phyloP scores from a whole-genome alignment of 2,329 filamentous ascomycete species.

The Pseudopyrenochaeta lycopersici region DNA sequence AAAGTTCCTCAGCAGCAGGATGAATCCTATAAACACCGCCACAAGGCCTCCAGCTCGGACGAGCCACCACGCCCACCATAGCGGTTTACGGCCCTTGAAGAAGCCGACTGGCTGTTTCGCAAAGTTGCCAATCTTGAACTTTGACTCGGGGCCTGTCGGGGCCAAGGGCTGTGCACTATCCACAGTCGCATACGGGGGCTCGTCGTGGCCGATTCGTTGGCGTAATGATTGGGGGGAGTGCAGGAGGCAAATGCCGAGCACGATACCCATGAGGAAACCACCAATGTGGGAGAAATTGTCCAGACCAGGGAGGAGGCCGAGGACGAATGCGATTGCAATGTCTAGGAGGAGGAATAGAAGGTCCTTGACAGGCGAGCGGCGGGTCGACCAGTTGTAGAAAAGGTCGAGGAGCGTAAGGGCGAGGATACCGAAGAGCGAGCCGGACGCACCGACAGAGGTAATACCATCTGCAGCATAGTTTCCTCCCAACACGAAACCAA shows the following conservation, averaged over 20 bases:
- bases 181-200: constrained; percentile 76
- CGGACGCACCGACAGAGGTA: constrained; percentile 85
- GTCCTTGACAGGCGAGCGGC: constrained; percentile 79
- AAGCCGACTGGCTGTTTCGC: constrained; percentile 69
- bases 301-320: constrained; percentile 88
- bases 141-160: constrained; percentile 16
- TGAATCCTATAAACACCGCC: constrained; percentile 83
- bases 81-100: constrained; percentile 88
- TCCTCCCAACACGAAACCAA: constrained; percentile 92
- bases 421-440: constrained; percentile 89
- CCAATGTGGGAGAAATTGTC: constrained; percentile 99
- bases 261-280: constrained; percentile 91
- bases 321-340: constrained; percentile 86
- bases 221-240: constrained; percentile 86
- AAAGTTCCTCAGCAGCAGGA: constrained; percentile 89
- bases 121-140: constrained; percentile 51
- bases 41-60: constrained; percentile 81
- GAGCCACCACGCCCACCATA: constrained; percentile 99
- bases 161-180: constrained; percentile 30
- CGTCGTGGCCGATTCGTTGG: constrained; percentile 74
- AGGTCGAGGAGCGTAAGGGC: constrained; percentile 89
- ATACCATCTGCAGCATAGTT: constrained; percentile 88
- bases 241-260: constrained; percentile 84
- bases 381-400: constrained; percentile 89
- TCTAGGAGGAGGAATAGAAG: constrained; percentile 88